Base-by-base conservation (phyloP, 768 basidiomycete genomes). In the Agaricus sinodeliciosus region DNA sequence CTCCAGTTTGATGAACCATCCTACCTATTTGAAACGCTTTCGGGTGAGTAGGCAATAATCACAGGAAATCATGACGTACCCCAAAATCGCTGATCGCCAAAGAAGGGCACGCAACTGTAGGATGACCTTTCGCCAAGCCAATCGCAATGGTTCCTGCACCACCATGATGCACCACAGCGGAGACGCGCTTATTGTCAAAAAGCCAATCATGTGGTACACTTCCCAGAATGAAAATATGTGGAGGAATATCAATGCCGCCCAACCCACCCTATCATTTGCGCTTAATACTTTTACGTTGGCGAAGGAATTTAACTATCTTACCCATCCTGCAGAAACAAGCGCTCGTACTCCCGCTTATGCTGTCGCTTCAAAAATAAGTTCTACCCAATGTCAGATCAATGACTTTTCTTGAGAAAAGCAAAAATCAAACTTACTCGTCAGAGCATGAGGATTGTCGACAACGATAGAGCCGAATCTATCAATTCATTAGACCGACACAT, bases 131-230 rank as follows among this genome's bases (percentile, higher is more conserved):
- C 3, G 77, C 67, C 5, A 85, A 66, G 0, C 82, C 84, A 28
- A 80, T 77, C 0, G 84, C 81, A 8, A 80, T 84, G 0, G 84
- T 85, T 0, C 84, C 84, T 7, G 84, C 84, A 3, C 82, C 82
- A 1, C 82, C 84, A 60, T 79, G 82, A 62, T 84, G 82, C 7
- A 80, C 77, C 1, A 85, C 80, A 0, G 81, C 80, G 9, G 75
- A 62, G 1, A 84, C 82, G 13, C 78, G 70, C 0, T 66, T 69
- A 1, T 79, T 63, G 31, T 73, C 74, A 57, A 84, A 85, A 4
- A 85, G 70, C 84, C 84, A 85, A 61, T 85, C 84, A 61, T 84
- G 82, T 0, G 84, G 84, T 5, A 84, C 74, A 56, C 80, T 82
- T 59, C 75, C 81, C n/a, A 84, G 71, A 41, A 85, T 80, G 66